phyloP scores from a whole-genome alignment of 768 basidiomycete genomes.

The Xanthoconium stramineum region DNA sequence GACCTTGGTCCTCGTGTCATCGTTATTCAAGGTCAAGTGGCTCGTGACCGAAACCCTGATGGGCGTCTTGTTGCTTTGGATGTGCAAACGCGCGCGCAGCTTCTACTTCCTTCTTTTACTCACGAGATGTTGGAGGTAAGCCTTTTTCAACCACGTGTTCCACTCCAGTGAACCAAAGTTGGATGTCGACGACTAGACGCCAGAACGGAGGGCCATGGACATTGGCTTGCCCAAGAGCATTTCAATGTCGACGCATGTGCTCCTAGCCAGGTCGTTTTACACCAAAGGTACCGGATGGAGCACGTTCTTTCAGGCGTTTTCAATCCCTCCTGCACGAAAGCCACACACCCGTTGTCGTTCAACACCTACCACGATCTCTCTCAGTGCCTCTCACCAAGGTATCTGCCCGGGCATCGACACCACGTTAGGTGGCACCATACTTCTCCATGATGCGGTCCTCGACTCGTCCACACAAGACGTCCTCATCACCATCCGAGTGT shows the following conservation, averaged over 20 bases:
- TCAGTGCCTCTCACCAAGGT: constrained; percentile 9
- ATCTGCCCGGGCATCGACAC: constrained; percentile 2
- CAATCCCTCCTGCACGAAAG: constrained; percentile 9
- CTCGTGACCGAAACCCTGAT: neutral
- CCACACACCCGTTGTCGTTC: neutral
- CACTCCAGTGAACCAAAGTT: neutral
- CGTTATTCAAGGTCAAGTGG: neutral
- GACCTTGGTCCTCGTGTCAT: constrained; percentile 18
- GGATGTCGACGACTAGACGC: neutral
- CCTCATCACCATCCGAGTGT: constrained; percentile 6
- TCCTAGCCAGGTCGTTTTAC: constrained; percentile 9
- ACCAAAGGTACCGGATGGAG: constrained; percentile 2
- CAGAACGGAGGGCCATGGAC: neutral
- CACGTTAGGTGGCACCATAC: neutral
- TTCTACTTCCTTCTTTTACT: neutral
- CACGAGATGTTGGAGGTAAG: constrained; percentile 2
- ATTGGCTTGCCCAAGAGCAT: neutral
- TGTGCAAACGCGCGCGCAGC: constrained; percentile 10
- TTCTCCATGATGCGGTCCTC: constrained; percentile 11
- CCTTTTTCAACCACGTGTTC: neutral
- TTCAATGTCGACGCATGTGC: constrained; percentile 21
- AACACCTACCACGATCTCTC: neutral
- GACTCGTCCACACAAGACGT: constrained; percentile 8
- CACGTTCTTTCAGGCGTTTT: constrained; percentile 11
- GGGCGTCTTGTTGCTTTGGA: constrained; percentile 6